Evolutionary conservation across 2,329 filamentous ascomycete species (phyloP), one percentile per base, ranked within the genome.

Genomic region (Cytospora mali): DNA sequence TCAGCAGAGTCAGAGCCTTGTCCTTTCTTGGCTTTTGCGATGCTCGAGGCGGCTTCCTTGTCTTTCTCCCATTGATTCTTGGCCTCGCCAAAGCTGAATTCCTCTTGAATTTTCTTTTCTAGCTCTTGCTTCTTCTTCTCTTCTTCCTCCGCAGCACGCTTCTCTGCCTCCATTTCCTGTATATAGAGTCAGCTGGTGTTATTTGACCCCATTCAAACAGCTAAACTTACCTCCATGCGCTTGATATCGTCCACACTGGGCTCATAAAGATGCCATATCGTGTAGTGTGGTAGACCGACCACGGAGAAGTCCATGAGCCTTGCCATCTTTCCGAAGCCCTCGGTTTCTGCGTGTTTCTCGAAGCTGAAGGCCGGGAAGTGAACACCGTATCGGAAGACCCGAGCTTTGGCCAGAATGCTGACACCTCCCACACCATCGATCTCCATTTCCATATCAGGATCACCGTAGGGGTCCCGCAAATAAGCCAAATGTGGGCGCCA

Each of bases 261-360:
- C 76, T 99, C 95, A 80, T 99, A 99, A 71, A 99, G 82, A 88
- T 99, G 95, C 95, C 95, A 99, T 68, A 99, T 97, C 1, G 93
- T 97, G 76, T 99, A 99, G 74, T 99, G 95, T 7, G 95, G 95
- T 53, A 99, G 83, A 33, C 95, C 95, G 63, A 99, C 90, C 21
- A 99, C 95, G 0, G 93, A 97, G 73, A 92, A 98, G 64, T 90
- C 84, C 95, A 99, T 98, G 64, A 92, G 89, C 76, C 92, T 95
- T 18, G 95, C 92, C 95, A 99, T 99, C 93, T 99, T 99, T 77
- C 95, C 95, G 74, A 99, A 99, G 0, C 93, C 95, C 79, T 99
- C 95, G 0, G 95, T 99, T 76, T 99, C 95, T 6, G 95, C 95
- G 75, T 99, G 95, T 78, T 96, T 97, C 77, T 99, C 92, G 68